Evolutionary conservation across 106 monocot species (phyloP).

Genomic region (Phalaenopsis aphrodite): DNA sequence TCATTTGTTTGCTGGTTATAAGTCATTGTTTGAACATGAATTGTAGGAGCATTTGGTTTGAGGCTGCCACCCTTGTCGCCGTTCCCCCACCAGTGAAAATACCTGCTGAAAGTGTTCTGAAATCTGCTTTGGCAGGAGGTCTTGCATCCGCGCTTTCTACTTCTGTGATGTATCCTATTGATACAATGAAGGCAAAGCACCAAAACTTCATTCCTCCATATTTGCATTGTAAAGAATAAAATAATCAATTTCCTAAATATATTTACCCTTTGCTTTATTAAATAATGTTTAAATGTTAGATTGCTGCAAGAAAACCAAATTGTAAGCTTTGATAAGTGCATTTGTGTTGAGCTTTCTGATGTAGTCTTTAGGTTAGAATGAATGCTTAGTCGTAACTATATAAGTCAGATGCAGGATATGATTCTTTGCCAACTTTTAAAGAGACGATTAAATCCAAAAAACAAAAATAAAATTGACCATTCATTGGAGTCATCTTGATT

Average conservation of each 20-base stretch:
- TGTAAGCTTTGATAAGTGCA: neutral
- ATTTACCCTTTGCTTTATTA: neutral
- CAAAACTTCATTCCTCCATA: neutral
- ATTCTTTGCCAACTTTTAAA: neutral
- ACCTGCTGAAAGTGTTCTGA: constrained; percentile 45
- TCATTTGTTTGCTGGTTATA: neutral
- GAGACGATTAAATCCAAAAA: neutral
- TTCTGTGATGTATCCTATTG: constrained; percentile 47
- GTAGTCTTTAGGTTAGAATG: neutral
- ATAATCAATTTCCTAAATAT: neutral
- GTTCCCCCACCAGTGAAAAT: constrained; percentile 59
- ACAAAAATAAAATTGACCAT: neutral
- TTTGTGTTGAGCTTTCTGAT: neutral
- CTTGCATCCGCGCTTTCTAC: constrained; percentile 58
- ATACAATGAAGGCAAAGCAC: constrained; percentile 42
- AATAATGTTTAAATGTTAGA: neutral
- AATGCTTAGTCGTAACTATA: neutral
- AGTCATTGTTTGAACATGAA: neutral
- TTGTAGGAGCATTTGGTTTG: constrained; percentile 54
- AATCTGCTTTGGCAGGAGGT: constrained; percentile 61
- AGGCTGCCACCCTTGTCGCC: constrained; percentile 58
- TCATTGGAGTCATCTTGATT: neutral
- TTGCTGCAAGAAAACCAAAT: neutral
- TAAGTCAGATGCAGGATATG: neutral
- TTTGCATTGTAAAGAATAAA: neutral